Percentiles rank a stretch among this genome's conserved stretches.
These are phyloP conservation scores for Xerocomellus chrysenteron DNA, from an alignment of 768 basidiomycete species.

Conservation along the genomic window DNA sequence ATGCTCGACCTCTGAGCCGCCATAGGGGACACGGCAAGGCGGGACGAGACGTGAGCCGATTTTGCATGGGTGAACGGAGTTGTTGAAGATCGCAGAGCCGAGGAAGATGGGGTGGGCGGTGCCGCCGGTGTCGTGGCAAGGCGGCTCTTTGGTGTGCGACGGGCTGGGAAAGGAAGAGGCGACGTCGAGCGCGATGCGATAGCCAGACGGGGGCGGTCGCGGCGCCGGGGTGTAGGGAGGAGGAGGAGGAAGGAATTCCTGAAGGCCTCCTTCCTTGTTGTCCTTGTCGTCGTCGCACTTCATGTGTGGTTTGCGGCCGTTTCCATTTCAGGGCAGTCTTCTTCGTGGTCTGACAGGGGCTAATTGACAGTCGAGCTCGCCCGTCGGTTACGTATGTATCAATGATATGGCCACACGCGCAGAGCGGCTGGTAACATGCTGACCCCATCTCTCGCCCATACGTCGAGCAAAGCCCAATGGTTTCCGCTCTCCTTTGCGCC, in stretches of 20 bases:
- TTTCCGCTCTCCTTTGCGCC: background rate
- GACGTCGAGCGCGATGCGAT: constrained; percentile 53
- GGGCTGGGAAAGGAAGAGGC: constrained; percentile 39
- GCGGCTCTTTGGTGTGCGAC: constrained; percentile 46
- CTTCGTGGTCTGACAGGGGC: too few relatives aligned
- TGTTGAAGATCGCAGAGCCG: constrained; percentile 67
- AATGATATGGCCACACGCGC: too few relatives aligned
- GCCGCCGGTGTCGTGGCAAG: constrained; percentile 57
- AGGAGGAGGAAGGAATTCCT: constrained; percentile 5
- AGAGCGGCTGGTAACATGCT: too few relatives aligned
- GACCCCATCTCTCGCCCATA: background rate
- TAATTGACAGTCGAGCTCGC: background rate
- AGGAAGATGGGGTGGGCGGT: constrained; percentile 56
- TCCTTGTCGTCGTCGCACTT: constrained; percentile 9
- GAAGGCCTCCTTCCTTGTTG: background rate
- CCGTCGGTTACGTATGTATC: constrained; percentile 5
- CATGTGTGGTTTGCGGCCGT: background rate
- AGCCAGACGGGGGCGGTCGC: constrained; percentile 59
- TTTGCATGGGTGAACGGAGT: constrained; percentile 83
- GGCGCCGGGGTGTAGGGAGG: constrained; percentile 17
- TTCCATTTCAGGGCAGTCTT: background rate
- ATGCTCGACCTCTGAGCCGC: constrained; percentile 59
- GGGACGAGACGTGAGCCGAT: constrained; percentile 59
- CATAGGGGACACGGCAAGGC: constrained; percentile 59
- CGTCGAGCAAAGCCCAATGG: background rate